These are phyloP conservation scores for Aspergillus costaricaensis DNA, from an alignment of 2,329 filamentous ascomycete genomes.

Conservation along the genomic window DNA sequence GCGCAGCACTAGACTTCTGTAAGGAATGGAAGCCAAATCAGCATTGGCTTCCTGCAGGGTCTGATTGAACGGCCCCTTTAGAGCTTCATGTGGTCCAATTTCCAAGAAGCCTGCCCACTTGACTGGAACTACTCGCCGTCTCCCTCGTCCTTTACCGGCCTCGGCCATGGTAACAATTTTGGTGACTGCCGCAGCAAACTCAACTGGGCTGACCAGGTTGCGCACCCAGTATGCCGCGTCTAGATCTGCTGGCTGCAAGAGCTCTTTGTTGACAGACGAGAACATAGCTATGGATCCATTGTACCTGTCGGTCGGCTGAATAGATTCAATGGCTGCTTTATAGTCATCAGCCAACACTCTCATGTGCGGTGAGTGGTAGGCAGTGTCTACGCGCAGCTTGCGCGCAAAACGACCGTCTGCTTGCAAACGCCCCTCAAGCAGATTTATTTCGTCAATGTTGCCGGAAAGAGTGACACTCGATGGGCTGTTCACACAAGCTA, in stretches of 20 bases:
- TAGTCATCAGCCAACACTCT: background rate
- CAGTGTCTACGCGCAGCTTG: background rate
- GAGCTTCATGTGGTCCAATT: conserved; percentile 33
- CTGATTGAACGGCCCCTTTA: conserved; percentile 28
- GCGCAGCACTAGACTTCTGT: conserved; percentile 14
- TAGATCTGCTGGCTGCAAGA: conserved; percentile 18
- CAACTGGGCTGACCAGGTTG: conserved; percentile 27
- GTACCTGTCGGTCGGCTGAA: conserved; percentile 8
- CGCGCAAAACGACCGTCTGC: conserved; percentile 6
- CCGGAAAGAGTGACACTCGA: conserved; percentile 50
- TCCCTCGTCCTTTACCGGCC: background rate
- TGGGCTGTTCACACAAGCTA: background rate
- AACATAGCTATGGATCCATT: conserved; percentile 21
- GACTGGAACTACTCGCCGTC: background rate
- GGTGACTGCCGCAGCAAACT: conserved; percentile 24
- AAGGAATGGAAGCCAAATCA: conserved; percentile 7
- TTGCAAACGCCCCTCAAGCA: conserved; percentile 49
- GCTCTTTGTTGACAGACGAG: conserved; percentile 29
- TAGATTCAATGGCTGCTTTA: conserved; percentile 15
- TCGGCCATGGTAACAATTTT: conserved; percentile 7
- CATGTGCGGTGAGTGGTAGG: background rate
- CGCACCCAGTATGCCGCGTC: conserved; percentile 26
- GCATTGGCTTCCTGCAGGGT: conserved; percentile 5
- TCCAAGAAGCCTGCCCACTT: conserved; percentile 23
- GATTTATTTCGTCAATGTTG: conserved; percentile 49